Evolutionary conservation across 2,329 filamentous ascomycete genomes (phyloP), one percentile per base, ranked within the genome.

Genomic region (Nemania sp.): DNA sequence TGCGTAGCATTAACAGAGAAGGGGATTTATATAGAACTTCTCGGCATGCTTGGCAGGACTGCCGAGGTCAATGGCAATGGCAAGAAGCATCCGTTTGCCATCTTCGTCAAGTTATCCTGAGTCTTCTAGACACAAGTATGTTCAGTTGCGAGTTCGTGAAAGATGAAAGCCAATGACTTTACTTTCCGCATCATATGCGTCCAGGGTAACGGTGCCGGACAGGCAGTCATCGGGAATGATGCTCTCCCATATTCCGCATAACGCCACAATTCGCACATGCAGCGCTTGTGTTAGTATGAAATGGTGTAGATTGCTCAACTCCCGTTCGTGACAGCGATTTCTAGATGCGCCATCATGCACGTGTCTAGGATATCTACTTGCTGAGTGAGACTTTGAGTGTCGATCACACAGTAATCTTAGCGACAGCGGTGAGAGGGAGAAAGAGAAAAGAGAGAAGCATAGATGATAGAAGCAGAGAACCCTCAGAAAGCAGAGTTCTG

Each of bases 11-110:
- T 29, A 29, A 7, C 25, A 29, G 25, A 29, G 25, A 3, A 29
- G 4, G 7, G 3, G 25, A n/a, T 29, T 29, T 29, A 29, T 29
- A 7, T 29, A 29, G 25, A 29, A 3, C 25, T 29, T 29, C 25
- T 7, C 25, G 25, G 25, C 25, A 29, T 29, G 25, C 7, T 29
- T 7, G 25, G 1, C 83, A 83, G 69, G 86, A 89, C 68, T 88
- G 88, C 75, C 85, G 84, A 65, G 76, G 87, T 32, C 87, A 90
- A 73, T 86, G 84, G 83, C 84, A 90, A 0, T 75, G 90, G 51
- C 79, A 86, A 47, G 89, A 86, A 86, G 67, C 79, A 87, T 20
- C 85, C 89, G 70, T 75, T 83, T 20, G 80, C 89, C 66, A 90
- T 90, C 86, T 80, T 89, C 61, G 78, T 84, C 62, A 90, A 88